Base-by-base conservation (phyloP, 2,329 filamentous ascomycete species). In the Fusarium transvaalense region DNA sequence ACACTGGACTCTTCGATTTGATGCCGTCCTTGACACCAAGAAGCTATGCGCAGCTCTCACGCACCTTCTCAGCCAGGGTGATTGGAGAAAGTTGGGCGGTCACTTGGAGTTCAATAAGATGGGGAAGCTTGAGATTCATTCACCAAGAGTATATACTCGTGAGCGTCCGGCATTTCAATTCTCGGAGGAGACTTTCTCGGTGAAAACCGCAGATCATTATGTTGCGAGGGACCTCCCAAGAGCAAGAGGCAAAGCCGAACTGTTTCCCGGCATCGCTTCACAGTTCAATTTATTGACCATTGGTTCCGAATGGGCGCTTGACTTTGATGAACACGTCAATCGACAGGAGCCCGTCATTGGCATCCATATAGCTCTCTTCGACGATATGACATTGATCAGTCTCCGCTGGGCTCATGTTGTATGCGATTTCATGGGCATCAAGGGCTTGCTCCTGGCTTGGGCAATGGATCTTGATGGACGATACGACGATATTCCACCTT, bases 351-450 rank as follows among this genome's bases (percentile, higher is more conserved):
- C 56, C 5, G 12, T 45, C 7, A 58, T 56, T 15, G 56, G 50
- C 3, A 14, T 58, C 6, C 56, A 58, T 10, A 27, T 58, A 14
- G 56, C 56, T 27, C 38, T 56, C 6, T 58, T 58, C 10, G 6
- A 32, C 1, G 50, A 58, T 31, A 38, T 32, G 6, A 58, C 56
- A 31, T 21, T 56, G 19, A 32, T 56, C 10, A 58, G 25, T 32
- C 29, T 56, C 6, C 56, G 56, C 17, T 58, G 56, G 56, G 25
- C 8, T 17, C 56, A 58, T 17, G 31, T 45, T 0, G 25, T 56
- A 12, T 58, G 56, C 17, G 56, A 58, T 4, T 58, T 58, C 10
- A 58, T 58, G 56, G 56, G 56, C 1, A 58, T 58, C 4, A 56
- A 58, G 38, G 56, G 48, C 27, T 6, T 58, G 7, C 31, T 45